Base-by-base conservation (phyloP, 371 early-diverging fungal genomes). In the Catenaria anguillulae region DNA sequence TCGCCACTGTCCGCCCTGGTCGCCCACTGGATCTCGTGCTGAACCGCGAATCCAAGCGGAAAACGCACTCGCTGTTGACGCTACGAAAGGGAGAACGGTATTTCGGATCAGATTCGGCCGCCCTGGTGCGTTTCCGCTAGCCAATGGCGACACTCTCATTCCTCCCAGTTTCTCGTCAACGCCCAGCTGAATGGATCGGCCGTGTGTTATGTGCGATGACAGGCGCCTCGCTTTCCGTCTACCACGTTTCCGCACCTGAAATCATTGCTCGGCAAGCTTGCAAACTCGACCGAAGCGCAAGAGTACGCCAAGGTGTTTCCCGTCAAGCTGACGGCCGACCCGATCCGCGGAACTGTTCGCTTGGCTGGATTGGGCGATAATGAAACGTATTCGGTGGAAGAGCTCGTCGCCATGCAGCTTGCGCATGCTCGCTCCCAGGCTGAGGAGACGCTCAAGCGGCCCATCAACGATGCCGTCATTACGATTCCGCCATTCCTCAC, bases 31-130 rank as follows among this genome's bases (percentile, higher is more conserved):
- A 96, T 65, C 81, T 94, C 60, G 96, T 93, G 13, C 83, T 97
- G 60, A 96, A 95, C 73, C 76, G 87, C 62, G 97, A 95, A 64
- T 92, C 93, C 31, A 93, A 94, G 70, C 78, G 98, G 52, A 94
- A 95, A 74, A 95, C 97, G 0, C 82, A 81, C 55, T 74, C 91
- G 1, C 80, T 87, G 3, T 82, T 96, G 23, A 82, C 85, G 4
- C 72, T 96, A 62, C 84, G 89, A 61, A 82, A 77, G n/a, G 70
- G 69, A 33, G 85, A 91, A 65, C 84, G 96, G 40, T 75, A 80
- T 45, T 94, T 89, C 78, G 95, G 93, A n/a, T 74, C 85, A 0
- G 90, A 94, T 61, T 88, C 93, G 6, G 76, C 86, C 21, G 79
- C 79, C 36, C 70, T 93, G 76, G 52, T 31, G 8, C 46, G 46